Base-by-base conservation (phyloP, 148 eudicot genomes). In the Rhododendron ovatum region DNA sequence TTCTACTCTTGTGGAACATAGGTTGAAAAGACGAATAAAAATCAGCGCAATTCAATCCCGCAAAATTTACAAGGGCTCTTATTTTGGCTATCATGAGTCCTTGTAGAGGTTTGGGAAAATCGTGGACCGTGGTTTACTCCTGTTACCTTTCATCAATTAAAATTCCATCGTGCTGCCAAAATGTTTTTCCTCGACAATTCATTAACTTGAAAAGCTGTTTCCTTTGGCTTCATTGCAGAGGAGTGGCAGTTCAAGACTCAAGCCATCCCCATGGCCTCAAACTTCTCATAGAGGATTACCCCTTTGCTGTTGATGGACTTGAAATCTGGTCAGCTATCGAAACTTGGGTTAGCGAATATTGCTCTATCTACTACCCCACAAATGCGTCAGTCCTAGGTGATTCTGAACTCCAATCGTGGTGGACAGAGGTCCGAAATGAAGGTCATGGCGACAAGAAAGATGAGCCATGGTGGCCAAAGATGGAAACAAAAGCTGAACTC, bases 321-420 rank as follows among this genome's bases (percentile, higher is more conserved):
- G 98, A 96, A 26, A 93, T 96, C 50, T 94, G 98, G 98, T 90
- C 85, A 2, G 95, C 95, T 35, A 94, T 96, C 2, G 90, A 94
- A 82, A 80, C 89, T 5, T 96, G 96, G 96, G 98, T 94, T 1
- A 59, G n/a, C 0, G 94, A 94, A 13, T 96, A 96, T 20, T 91
- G 94, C 90, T 87, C 88, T 37, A 89, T 90, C 53, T 96, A 93
- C 86, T 96, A 94, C 88, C 83, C 87, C 15, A 81, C 83, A 11
- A 91, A 96, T 50, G 86, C 83, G 12, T 39, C 82, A 33, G 89
- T 96, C 26, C 89, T 81, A 80, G 57, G 14, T 7, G 98, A 96
- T 83, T n/a, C 88, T 2, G 98, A 96, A 80, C 98, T 94, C 78
- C 98, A 96, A 82, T 57, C 83, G 1, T 79, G 83, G 87, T 85